These are phyloP conservation scores for Saussurea involucrata DNA, from an alignment of 129 eudicot genomes.

Conservation along the genomic window DNA sequence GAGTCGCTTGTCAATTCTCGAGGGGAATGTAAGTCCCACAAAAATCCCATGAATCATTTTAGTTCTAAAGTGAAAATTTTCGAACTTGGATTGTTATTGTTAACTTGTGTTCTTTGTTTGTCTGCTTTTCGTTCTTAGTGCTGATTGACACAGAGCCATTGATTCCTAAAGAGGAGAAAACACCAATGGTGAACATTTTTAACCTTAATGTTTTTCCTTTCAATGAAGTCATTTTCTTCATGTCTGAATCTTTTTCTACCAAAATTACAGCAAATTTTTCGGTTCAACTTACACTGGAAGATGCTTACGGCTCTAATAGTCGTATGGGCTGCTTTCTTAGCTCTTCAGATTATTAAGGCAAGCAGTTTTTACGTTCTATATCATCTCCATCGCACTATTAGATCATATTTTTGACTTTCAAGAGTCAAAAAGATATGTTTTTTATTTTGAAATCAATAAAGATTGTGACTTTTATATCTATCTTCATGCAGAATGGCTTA, in stretches of 20 bases:
- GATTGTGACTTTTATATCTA: not conserved
- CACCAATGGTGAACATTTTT: conserved; percentile 52
- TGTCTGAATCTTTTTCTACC: too few species aligned
- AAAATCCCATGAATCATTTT: conserved; percentile 9
- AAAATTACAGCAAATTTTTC: conserved; percentile 61
- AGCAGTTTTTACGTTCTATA: conserved; percentile 12
- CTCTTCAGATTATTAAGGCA: conserved; percentile 82
- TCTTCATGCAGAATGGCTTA: conserved; percentile 59
- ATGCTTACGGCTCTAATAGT: too few species aligned
- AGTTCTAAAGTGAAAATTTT: not conserved
- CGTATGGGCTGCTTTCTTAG: conserved; percentile 66
- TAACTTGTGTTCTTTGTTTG: not conserved
- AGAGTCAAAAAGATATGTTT: not conserved
- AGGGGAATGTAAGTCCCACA: conserved; percentile 65
- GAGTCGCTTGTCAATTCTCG: conserved; percentile 47
- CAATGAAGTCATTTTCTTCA: not conserved
- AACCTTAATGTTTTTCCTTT: not conserved
- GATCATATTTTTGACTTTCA: conserved; percentile 2
- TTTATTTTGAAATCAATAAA: not conserved
- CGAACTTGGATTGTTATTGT: not conserved
- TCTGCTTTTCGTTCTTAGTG: conserved; percentile 43
- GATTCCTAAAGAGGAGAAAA: conserved; percentile 61
- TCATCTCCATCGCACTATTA: not conserved
- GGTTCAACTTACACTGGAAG: too few species aligned
- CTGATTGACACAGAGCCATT: conserved; percentile 76